A percentile compares a stretch with the other conserved stretches of the same genome.
Evolutionary conservation across 768 basidiomycete genomes (phyloP).

Genomic region (Termitomyces sp.): DNA sequence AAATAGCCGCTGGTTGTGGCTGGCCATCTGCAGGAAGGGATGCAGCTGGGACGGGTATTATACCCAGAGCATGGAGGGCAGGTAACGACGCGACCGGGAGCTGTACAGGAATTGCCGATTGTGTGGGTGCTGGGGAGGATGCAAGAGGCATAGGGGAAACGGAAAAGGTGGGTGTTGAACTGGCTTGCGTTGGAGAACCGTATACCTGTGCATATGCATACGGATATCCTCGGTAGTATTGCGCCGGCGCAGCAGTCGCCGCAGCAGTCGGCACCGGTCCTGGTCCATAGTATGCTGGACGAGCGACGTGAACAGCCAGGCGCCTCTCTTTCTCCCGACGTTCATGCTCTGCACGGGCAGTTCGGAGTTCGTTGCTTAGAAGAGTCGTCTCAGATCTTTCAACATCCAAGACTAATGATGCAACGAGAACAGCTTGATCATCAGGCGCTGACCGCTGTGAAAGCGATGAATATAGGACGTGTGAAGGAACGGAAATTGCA

Average conservation of each 20-base stretch:
- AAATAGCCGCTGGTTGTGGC: slow-evolving; percentile 71
- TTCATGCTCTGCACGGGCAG: slow-evolving; percentile 63
- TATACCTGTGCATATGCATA: slow-evolving; percentile 67
- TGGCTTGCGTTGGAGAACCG: slow-evolving; percentile 27
- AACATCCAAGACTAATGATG: slow-evolving; percentile 61
- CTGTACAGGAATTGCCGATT: slow-evolving; percentile 64
- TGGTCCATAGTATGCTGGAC: slow-evolving; percentile 40
- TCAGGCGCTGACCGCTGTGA: slow-evolving; percentile 58
- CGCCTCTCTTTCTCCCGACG: slow-evolving; percentile 70
- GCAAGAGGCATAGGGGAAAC: slow-evolving; percentile 26
- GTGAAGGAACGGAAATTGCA: neutral
- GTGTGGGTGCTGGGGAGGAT: slow-evolving; percentile 20
- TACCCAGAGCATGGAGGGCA: slow-evolving; percentile 68
- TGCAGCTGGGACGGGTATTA: slow-evolving; percentile 63
- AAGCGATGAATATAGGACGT: slow-evolving; percentile 1
- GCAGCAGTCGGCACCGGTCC: slow-evolving; percentile 25
- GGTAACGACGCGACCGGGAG: slow-evolving; percentile 67
- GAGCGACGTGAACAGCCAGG: slow-evolving; percentile 38
- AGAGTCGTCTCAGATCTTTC: slow-evolving; percentile 63
- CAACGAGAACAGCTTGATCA: slow-evolving; percentile 62
- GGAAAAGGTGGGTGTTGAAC: slow-evolving; percentile 34
- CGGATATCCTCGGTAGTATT: slow-evolving; percentile 65
- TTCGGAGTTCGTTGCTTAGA: slow-evolving; percentile 59
- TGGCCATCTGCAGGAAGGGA: slow-evolving; percentile 53
- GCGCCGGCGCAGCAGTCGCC: slow-evolving; percentile 37